Evolutionary conservation across 805 yeast species (phyloP), one percentile per base, ranked within the genome.

Genomic region (Ogataea methanolica): DNA sequence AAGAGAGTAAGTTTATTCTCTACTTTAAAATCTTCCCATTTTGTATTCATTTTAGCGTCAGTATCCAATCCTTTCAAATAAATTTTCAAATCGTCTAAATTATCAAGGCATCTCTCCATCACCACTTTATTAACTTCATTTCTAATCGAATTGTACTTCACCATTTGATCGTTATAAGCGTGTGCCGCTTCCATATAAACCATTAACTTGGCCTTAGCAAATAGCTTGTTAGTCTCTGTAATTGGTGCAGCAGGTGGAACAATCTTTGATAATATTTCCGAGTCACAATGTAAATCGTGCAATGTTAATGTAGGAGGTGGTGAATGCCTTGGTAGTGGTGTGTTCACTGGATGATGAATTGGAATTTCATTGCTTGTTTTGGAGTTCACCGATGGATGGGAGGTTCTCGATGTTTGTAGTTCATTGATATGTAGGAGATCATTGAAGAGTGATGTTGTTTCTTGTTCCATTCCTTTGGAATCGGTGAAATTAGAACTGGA

Each of bases 281-380:
- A 47, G 26, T 43, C 49, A 43, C 60, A 57, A 17, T 51, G 48
- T n/a, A 61, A 50, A 33, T 58, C 62, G 1, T 38, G 19, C 29
- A 50, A 29, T 7, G 59, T 50, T 15, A 60, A 35, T 5, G 53
- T 41, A 0, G 49, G 48, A 16, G 42, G 22, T 6, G 52, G 39
- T n/a, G 40, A 33, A 14, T 44, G 42, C 40, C 59, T 44, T 1
- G 60, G 58, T 33, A 53, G 33, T 1, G 55, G 23, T 7, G 44
- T 49, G 39, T 60, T 60, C 11, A 60, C 56, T 8, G 62, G 56
- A 22, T 43, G 48, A 42, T 55, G 47, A 15, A 57, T 51, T 6
- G 60, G 61, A 5, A 56, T 53, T 17, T 56, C 56, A 2, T 43
- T n/a, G 15, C 43, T 23, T 16, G 36, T 22, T 31, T 47, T 46